phyloP scores from a whole-genome alignment of 192 early-diverging fungal genomes.

The Phlyctochytrium planicorne region DNA sequence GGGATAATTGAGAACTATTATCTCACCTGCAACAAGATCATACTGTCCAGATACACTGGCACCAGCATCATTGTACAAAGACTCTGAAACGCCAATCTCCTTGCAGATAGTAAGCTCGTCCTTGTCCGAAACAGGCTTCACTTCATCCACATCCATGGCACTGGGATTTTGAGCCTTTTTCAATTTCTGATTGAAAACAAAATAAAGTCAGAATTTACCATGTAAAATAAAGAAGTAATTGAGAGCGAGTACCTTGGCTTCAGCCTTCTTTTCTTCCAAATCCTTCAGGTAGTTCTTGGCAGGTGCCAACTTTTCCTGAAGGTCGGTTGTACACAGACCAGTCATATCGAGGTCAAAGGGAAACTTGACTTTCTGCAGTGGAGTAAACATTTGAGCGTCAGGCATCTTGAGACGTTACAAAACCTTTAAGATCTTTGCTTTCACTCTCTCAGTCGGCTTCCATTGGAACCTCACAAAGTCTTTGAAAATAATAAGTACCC shows the following conservation, averaged over 20 bases:
- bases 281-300: constrained; percentile 60
- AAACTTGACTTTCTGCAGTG: constrained; percentile 77
- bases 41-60: constrained; percentile 87
- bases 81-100: constrained; percentile 61
- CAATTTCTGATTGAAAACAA: not conserved
- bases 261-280: constrained; percentile 65
- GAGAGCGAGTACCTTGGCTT: constrained; percentile 10
- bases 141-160: constrained; percentile 32
- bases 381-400: too few relatives aligned
- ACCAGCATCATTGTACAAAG: constrained; percentile 76
- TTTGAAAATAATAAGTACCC: not conserved
- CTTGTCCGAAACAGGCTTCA: constrained; percentile 19
- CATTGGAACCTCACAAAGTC: constrained; percentile 95
- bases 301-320: constrained; percentile 69
- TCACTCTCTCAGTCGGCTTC: constrained; percentile 75
- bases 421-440: constrained; percentile 89
- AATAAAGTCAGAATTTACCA: too few relatives aligned
- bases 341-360: constrained; percentile 87
- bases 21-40: constrained; percentile 73
- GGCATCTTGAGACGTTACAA: not conserved
- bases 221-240: too few relatives aligned
- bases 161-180: constrained; percentile 11
- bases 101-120: constrained; percentile 45
- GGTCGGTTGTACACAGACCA: constrained; percentile 81
- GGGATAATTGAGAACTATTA: not conserved